Base-by-base conservation (phyloP, 2,329 filamentous ascomycete genomes). In the Colletotrichum salicis region DNA sequence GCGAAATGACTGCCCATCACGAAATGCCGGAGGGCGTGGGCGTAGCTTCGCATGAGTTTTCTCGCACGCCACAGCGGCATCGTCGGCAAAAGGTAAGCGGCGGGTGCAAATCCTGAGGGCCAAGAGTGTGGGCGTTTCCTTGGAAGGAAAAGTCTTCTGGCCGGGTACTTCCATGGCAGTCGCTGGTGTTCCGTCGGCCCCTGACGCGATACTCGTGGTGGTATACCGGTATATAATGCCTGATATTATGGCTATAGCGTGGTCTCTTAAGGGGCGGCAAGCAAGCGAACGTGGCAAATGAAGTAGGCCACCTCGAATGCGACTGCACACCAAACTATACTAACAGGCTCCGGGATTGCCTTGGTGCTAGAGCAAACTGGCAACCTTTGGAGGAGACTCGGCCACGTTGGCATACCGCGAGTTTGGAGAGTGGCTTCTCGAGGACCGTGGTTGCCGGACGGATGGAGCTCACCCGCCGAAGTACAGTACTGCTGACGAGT, bases 181-280 rank as follows among this genome's bases (percentile, higher is more conserved):
- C 45, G 24, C 54, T 64, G 33, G 33, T 55, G 48, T 19, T 64
- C 59, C 4, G 5, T 48, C 22, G 29, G 41, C 33, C 57, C 48
- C 45, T 57, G 62, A 31, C 45, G 57, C 29, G 35, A 67, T 66
- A 73, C 5, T 54, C 27, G 33, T 48, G 51, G 33, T 57, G 54
- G 33, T 72, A 69, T 73, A 63, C 45, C 58, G 33, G 54, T 57
- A 75, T 67, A 69, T 41, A n/a, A 48, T 33, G 27, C 35, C 54
- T 52, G 74, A 64, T 62, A 54, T 72, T 33, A 62, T 22, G 19
- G 31, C 67, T 71, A 67, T 66, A 72, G 35, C 19, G 35, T 29
- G n/a, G 27, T 29, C 62, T 41, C 4, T 71, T 67, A 72, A 58
- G 61, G 54, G 51, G 19, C 29, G 41, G 37, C 54, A 62, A 45